A percentile compares a stretch with the other conserved stretches of the same genome.
Conservation (phyloP, 768 basidiomycete species). For the Leucocoprinus sp. region DNA sequence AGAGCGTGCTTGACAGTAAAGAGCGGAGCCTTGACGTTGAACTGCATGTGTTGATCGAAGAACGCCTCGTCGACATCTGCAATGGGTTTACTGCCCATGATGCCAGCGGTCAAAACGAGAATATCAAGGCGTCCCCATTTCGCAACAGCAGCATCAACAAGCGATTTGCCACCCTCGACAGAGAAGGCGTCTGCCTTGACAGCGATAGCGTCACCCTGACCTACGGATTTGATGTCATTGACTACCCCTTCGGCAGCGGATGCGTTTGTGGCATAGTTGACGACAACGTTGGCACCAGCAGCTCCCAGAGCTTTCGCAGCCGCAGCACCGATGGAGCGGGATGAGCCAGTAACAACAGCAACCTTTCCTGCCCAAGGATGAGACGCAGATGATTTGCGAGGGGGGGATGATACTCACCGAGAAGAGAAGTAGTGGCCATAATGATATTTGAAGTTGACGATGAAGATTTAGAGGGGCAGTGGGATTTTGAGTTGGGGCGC, state of each 20-base stretch:
- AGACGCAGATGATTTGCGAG: background rate
- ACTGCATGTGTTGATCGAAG: conserved; percentile 42
- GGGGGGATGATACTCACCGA: background rate
- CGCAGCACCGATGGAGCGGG: conserved; percentile 50
- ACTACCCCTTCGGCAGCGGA: conserved; percentile 39
- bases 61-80: conserved; percentile 43
- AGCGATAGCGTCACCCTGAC: conserved; percentile 38
- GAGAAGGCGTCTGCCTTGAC: conserved; percentile 46
- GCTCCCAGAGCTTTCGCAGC: conserved; percentile 45
- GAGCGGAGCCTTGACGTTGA: conserved; percentile 53
- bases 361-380: conserved; percentile 31
- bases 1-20: conserved; percentile 45
- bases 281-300: conserved; percentile 49
- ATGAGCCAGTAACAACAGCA: conserved; percentile 57
- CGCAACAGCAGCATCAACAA: conserved; percentile 40
- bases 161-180: conserved; percentile 34
- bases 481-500: conserved; percentile 8
- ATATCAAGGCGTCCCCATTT: conserved; percentile 49
- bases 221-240: conserved; percentile 34
- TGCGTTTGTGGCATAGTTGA: conserved; percentile 42
- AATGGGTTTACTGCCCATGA: conserved; percentile 45
- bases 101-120: conserved; percentile 48
- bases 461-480: conserved; percentile 1
- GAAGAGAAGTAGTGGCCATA: conserved; percentile 11
- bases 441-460: background rate